Base-by-base conservation (phyloP, 108 stramenopile species). In the Pseudonitzschia multiseries region DNA sequence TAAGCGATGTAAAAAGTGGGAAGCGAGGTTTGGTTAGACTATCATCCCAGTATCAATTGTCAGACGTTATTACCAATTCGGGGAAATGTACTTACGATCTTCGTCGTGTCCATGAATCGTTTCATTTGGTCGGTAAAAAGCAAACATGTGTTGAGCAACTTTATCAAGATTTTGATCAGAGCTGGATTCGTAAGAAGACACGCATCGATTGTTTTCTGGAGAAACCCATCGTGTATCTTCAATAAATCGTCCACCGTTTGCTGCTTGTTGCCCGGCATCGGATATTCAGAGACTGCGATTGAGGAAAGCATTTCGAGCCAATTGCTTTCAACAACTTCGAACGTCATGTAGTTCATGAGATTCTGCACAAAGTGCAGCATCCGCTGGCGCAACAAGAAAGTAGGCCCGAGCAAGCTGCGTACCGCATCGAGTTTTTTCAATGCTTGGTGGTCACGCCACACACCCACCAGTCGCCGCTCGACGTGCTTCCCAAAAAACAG, bases 301-400 rank as follows among this genome's bases (percentile, higher is more conserved):
- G 82, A 76, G 6, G 42, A 61, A 24, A 89, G 75, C 74, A 99
- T 76, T 62, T 89, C 82, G 42, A 81, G 77, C 96, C 96, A 98
- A 57, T 94, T 88, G 28, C 95, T 94, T 61, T 97, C 96, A 27
- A 99, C 85, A 15, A 98, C 98, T 81, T 99, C 99, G 67, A 96
- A 88, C 81, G 92, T 93, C 80, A 98, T 90, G 79, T 99, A 99
- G 79, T 98, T 97, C 15, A 97, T 93, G 21, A 99, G 81, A 86
- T 98, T 99, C 78, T 97, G 97, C 31, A 98, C 74, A 78, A 98
- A 99, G 79, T 99, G 99, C 9, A 96, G 84, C 99, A 99, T 99
- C 33, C 97, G 80, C 50, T 97, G 93, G 42, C 98, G 86, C 54
- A 98, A 76, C 29, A 86, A 70, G 77, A 89, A 97, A 8, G 96